Evolutionary conservation across 2,329 filamentous ascomycete species (phyloP).

Genomic region (Aspergillus tubingensis): DNA sequence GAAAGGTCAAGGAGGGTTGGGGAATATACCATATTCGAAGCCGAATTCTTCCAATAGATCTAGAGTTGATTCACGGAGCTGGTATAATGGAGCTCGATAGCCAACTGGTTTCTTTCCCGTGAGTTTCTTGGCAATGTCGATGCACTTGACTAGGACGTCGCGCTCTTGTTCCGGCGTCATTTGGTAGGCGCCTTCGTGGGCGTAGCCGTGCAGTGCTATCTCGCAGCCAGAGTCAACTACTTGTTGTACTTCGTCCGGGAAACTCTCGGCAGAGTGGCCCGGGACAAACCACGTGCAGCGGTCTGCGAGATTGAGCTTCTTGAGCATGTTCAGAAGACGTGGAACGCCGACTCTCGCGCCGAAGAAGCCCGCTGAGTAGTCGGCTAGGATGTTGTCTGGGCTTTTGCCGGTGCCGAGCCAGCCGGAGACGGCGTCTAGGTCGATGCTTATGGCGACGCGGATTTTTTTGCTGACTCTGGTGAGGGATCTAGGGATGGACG

Average conservation of each 20-base stretch:
- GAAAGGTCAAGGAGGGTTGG: too few species aligned
- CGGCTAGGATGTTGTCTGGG: slow-evolving; percentile 56
- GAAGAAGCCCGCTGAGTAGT: slow-evolving; percentile 60
- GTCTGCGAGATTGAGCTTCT: slow-evolving; percentile 53
- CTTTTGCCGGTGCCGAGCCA: slow-evolving; percentile 54
- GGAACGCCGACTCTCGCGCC: slow-evolving; percentile 59
- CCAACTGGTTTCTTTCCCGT: slow-evolving; percentile 65
- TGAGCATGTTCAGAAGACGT: slow-evolving; percentile 57
- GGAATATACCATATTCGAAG: slow-evolving; percentile 42
- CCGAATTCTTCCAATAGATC: slow-evolving; percentile 45
- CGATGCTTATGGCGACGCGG: slow-evolving; percentile 42
- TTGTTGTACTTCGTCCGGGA: slow-evolving; percentile 52
- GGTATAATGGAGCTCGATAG: slow-evolving; percentile 42
- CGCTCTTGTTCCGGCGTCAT: slow-evolving; percentile 73
- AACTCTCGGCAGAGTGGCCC: slow-evolving; percentile 61
- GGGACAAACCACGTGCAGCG: slow-evolving; percentile 63
- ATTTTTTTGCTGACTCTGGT: slow-evolving; percentile 24
- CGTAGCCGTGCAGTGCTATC: slow-evolving; percentile 61
- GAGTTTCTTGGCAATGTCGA: slow-evolving; percentile 69
- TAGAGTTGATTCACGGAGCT: slow-evolving; percentile 42
- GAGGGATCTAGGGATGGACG: slow-evolving; percentile 17
- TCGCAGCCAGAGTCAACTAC: slow-evolving; percentile 57
- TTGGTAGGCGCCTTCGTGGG: slow-evolving; percentile 69
- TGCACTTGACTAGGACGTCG: slow-evolving; percentile 74
- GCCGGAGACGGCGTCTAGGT: slow-evolving; percentile 62